phyloP scores from a whole-genome alignment of 495 filamentous ascomycete species.

The Monascus purpureus region DNA sequence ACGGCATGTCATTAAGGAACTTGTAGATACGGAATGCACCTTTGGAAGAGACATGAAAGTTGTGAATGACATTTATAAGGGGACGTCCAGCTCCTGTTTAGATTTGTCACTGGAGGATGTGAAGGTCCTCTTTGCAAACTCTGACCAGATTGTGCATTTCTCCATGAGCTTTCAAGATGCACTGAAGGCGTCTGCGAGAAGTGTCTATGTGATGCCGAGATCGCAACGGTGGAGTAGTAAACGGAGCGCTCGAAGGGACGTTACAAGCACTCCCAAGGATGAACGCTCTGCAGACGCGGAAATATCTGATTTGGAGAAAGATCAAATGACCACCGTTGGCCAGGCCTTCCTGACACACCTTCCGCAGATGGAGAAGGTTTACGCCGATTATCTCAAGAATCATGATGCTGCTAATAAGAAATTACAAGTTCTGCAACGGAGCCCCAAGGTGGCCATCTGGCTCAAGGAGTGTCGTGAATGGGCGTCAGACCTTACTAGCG shows the following conservation, averaged over 20 bases:
- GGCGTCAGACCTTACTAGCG: slow-evolving; percentile 74
- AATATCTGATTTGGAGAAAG: slow-evolving; percentile 49
- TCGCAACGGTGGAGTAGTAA: slow-evolving; percentile 42
- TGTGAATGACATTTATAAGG: slow-evolving; percentile 90
- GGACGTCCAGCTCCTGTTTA: slow-evolving; percentile 71
- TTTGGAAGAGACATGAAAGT: slow-evolving; percentile 92
- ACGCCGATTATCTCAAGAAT: slow-evolving; percentile 74
- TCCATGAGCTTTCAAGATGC: slow-evolving; percentile 62
- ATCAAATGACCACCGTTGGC: slow-evolving; percentile 63
- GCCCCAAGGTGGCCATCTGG: slow-evolving; percentile 73
- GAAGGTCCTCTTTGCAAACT: slow-evolving; percentile 80
- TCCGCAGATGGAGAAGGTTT: slow-evolving; percentile 66
- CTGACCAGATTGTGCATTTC: slow-evolving; percentile 72
- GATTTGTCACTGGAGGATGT: slow-evolving; percentile 72
- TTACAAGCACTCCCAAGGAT: slow-evolving; percentile 18
- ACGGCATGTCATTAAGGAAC: slow-evolving; percentile 69
- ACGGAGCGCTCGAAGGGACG: slow-evolving; percentile 32
- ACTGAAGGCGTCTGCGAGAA: slow-evolving; percentile 60
- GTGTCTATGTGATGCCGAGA: slow-evolving; percentile 54
- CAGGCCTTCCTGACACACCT: slow-evolving; percentile 64
- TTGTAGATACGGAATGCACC: slow-evolving; percentile 78
- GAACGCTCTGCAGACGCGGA: slow-evolving; percentile 24
- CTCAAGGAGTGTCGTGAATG: slow-evolving; percentile 78
- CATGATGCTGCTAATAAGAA: slow-evolving; percentile 73
- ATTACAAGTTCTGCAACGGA: slow-evolving; percentile 56